Evolutionary conservation across 768 basidiomycete genomes (phyloP).

Genomic region (Podaxis rugospora): DNA sequence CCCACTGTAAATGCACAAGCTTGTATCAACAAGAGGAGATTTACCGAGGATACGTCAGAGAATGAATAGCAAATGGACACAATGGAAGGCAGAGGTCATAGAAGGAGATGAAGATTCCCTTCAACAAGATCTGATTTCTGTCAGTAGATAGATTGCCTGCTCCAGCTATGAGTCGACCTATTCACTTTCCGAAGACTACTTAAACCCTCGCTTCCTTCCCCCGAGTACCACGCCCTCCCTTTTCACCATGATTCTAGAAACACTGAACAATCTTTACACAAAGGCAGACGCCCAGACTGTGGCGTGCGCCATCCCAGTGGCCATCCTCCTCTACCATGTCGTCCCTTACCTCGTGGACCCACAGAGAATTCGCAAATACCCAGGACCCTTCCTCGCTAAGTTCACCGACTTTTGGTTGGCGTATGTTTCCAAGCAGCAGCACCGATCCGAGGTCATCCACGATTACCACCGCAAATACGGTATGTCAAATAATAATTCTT

Average conservation of each 20-base stretch:
- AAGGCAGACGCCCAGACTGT: background rate
- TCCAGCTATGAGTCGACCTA: background rate
- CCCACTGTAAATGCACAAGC: background rate
- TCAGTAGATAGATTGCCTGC: background rate
- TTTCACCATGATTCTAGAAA: background rate
- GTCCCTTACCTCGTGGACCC: slow-evolving; percentile 54
- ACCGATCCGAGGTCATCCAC: slow-evolving; percentile 73
- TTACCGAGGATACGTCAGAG: background rate
- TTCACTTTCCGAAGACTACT: background rate
- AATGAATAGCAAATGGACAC: background rate
- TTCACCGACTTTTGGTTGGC: slow-evolving; percentile 76
- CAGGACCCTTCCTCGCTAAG: slow-evolving; percentile 69
- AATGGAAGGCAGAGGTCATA: background rate
- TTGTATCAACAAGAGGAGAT: background rate
- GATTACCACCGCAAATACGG: slow-evolving; percentile 71
- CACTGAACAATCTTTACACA: background rate
- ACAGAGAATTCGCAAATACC: slow-evolving; percentile 51
- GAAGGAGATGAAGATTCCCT: background rate
- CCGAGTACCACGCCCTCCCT: background rate
- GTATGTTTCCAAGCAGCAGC: slow-evolving; percentile 54
- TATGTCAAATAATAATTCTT: slow-evolving; percentile 22
- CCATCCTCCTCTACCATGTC: slow-evolving; percentile 34
- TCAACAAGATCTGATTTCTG: background rate
- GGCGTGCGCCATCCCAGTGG: slow-evolving; percentile 17
- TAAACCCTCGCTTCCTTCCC: background rate